Base-by-base conservation (phyloP, 2,329 filamentous ascomycete species). In the Hypoxylon rubiginosum region DNA sequence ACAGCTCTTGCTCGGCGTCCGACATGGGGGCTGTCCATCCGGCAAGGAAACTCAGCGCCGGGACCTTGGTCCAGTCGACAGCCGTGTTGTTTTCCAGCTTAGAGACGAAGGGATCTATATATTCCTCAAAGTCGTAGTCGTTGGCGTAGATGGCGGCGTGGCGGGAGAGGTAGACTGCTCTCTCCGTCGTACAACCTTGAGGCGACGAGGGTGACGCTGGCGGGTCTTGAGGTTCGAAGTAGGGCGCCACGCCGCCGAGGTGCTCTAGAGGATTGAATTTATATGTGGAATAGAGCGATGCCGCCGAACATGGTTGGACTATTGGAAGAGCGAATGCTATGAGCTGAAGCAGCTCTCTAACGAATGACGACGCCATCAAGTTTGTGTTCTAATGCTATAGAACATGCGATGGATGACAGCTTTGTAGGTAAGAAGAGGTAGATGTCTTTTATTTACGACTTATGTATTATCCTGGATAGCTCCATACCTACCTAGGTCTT, bases 111-210 rank as follows among this genome's bases (percentile, higher is more conserved):
- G 86, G 85, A 71, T 85, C 82, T 21, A 88, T 85, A 69, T 87
- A 88, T 41, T 81, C 79, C 66, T 88, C 85, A 52, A 83, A 87
- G 71, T 89, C 86, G 62, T 83, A 85, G 71, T 88, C 86, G 66
- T 88, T 88, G 68, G 84, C 84, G 70, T 87, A 88, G 60, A 88
- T 88, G 36, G 86, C 86, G 0, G 86, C 86, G 69, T 88, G 86
- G n/a, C 86, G 85, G 15, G 84, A 81, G 0, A 88, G 79, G 73
- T 88, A 88, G 2, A 85, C 84, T 0, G 85, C 85, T 28, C 82
- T 81, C 0, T 80, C 82, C 1, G 84, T 78, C 0, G 80, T 82
- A 74, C 86, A 88, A 9, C 85, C 82, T 60, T 82, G 81, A 0
- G 85, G 85, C 4, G 82, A 74, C 3, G 76, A 71, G 1, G 82